Conservation (phyloP, 202 grass and related monocot species). For the Panicum hallii region DNA sequence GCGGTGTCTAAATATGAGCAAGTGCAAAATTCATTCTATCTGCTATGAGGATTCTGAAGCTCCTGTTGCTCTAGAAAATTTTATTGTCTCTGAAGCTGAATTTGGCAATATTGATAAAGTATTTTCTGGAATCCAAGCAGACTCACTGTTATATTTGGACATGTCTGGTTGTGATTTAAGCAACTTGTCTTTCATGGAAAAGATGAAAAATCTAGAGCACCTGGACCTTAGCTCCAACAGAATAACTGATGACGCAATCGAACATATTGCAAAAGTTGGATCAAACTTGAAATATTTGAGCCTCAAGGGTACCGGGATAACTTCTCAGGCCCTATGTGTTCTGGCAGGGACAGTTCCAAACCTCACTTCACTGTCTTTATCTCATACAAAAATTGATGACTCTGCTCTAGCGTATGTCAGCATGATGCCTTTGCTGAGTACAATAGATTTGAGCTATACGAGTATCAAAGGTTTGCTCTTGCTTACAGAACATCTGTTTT, state of each 20-base stretch:
- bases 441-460: constrained; percentile 67
- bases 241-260: constrained; percentile 66
- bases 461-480: constrained; percentile 66
- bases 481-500: constrained; percentile 6
- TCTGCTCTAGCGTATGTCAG: constrained; percentile 68
- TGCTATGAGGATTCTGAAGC: constrained; percentile 46
- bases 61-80: constrained; percentile 52
- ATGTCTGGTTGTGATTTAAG: constrained; percentile 58
- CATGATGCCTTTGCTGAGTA: constrained; percentile 73
- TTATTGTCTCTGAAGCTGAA: constrained; percentile 47
- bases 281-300: constrained; percentile 74
- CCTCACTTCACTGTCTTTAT: constrained; percentile 66
- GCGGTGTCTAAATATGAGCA: constrained; percentile 77
- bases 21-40: constrained; percentile 73
- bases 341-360: constrained; percentile 75
- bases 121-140: constrained; percentile 59
- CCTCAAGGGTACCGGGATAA: constrained; percentile 67
- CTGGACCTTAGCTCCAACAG: constrained; percentile 67
- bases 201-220: constrained; percentile 64
- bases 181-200: constrained; percentile 72
- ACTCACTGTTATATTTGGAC: constrained; percentile 63
- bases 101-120: constrained; percentile 57
- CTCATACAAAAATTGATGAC: constrained; percentile 80
- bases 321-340: constrained; percentile 60
- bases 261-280: constrained; percentile 75